Evolutionary conservation across 139 green algal species (phyloP).

Genomic region (Coelastrella sp.): DNA sequence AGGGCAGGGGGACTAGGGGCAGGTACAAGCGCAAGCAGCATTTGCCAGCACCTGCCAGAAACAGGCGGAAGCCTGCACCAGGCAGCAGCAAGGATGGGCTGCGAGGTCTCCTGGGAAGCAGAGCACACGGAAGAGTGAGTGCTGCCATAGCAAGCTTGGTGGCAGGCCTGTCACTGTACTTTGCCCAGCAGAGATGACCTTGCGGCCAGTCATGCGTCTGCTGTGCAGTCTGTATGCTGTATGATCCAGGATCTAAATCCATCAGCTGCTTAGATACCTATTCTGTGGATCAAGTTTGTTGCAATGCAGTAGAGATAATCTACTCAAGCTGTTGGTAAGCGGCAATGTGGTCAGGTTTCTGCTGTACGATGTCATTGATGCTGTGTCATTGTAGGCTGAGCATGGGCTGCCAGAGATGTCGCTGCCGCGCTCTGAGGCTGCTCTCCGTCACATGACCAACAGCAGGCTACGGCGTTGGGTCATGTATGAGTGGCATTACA

Average conservation of each 20-base stretch:
- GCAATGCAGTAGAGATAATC: too few relatives aligned
- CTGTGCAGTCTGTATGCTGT: too few relatives aligned
- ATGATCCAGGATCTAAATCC: too few relatives aligned
- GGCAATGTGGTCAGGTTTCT: too few relatives aligned
- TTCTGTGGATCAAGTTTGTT: too few relatives aligned
- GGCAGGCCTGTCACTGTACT: too few relatives aligned
- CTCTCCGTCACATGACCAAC: constrained; percentile 69
- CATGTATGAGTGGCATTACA: constrained; percentile 80
- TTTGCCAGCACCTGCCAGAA: background rate
- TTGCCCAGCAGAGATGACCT: too few relatives aligned
- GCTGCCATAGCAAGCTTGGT: too few relatives aligned
- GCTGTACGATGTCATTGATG: too few relatives aligned
- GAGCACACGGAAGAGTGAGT: background rate
- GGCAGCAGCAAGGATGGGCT: background rate
- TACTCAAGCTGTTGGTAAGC: too few relatives aligned
- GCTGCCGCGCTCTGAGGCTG: constrained; percentile 53
- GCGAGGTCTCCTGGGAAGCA: background rate
- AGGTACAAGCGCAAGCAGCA: constrained; percentile 2
- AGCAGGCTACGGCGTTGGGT: constrained; percentile 65
- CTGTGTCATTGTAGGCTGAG: background rate
- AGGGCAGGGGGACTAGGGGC: background rate
- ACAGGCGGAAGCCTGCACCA: background rate
- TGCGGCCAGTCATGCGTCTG: too few relatives aligned
- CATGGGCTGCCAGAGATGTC: background rate
- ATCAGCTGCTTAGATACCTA: too few relatives aligned